Conservation (phyloP, 805 yeast species). For the Kazachstania bromeliacearum region DNA sequence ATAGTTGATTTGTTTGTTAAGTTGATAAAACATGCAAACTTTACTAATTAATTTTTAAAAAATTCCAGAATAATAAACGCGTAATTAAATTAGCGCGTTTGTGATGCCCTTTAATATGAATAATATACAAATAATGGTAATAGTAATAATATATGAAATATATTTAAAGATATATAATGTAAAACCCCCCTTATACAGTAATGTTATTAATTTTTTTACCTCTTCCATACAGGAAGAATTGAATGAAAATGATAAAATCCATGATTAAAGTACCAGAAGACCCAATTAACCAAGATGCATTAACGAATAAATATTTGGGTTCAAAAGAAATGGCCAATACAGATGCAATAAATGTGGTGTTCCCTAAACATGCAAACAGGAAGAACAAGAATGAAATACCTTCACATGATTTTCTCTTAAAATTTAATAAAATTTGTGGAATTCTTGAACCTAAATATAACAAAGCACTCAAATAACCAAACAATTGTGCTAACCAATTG, state of each 20-base stretch:
- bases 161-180: too few species aligned
- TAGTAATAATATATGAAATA: too few species aligned
- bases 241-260: constrained; percentile 77
- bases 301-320: constrained; percentile 60
- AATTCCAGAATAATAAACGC: too few species aligned
- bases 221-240: constrained; percentile 64
- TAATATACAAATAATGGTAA: too few species aligned
- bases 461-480: constrained; percentile 71
- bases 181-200: too few species aligned
- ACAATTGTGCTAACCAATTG: constrained; percentile 73
- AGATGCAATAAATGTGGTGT: constrained; percentile 79
- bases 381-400: constrained; percentile 91
- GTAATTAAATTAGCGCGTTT: too few species aligned
- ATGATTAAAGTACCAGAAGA: constrained; percentile 75
- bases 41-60: too few species aligned
- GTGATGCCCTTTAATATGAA: too few species aligned
- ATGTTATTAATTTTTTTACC: too few species aligned
- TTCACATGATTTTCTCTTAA: constrained; percentile 81
- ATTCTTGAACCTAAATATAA: constrained; percentile 79
- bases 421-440: constrained; percentile 85
- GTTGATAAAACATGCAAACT: neutral
- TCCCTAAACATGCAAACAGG: constrained; percentile 90
- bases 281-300: constrained; percentile 89
- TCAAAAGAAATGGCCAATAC: constrained; percentile 70
- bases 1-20: neutral